Evolutionary conservation across 2,329 filamentous ascomycete genomes (phyloP).

Genomic region (Xylaria sp.): DNA sequence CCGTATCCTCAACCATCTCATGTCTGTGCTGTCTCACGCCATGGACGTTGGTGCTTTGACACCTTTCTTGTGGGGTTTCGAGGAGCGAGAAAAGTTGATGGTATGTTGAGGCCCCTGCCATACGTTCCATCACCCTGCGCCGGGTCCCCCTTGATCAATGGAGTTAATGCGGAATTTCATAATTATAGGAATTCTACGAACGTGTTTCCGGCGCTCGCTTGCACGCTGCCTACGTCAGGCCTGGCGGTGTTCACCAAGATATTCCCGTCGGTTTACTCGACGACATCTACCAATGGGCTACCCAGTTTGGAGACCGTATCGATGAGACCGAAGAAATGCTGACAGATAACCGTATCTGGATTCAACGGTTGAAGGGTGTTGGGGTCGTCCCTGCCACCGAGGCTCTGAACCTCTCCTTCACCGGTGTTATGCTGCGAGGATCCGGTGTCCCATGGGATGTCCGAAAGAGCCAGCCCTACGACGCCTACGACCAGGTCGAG

Average conservation of each 20-base stretch:
- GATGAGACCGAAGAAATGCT: constrained; percentile 99
- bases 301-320: constrained; percentile 97
- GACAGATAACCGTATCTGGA: constrained; percentile 99
- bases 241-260: constrained; percentile 96
- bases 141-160: too few relatives aligned
- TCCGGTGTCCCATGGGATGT: constrained; percentile 97
- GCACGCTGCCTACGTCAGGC: constrained; percentile 95
- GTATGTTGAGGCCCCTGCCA: constrained; percentile 59
- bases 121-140: background rate
- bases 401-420: constrained; percentile 96
- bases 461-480: constrained; percentile 95
- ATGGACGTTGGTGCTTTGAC: constrained; percentile 99
- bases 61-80: constrained; percentile 98
- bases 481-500: constrained; percentile 97
- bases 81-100: constrained; percentile 99
- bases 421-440: constrained; percentile 96
- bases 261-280: constrained; percentile 92
- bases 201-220: constrained; percentile 97
- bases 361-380: constrained; percentile 87
- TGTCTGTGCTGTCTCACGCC: constrained; percentile 96
- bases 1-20: constrained; percentile 93
- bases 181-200: constrained; percentile 93
- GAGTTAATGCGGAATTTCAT: constrained; percentile 17
- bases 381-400: constrained; percentile 92
- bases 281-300: constrained; percentile 99